Conservation (phyloP, 306 rosid genomes). For the Erythrophleum fordii region DNA sequence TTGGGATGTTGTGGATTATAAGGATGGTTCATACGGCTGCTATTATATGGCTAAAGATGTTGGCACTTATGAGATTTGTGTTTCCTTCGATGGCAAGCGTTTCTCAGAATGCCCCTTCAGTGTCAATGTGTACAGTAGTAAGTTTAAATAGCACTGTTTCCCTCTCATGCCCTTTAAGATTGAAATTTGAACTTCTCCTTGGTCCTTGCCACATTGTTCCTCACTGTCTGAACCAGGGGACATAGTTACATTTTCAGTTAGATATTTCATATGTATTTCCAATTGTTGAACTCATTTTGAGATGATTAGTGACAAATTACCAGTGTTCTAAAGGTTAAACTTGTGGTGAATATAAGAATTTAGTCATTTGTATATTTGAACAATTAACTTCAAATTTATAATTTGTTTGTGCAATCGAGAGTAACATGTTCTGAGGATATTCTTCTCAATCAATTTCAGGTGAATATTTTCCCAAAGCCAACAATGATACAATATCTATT, state of each 20-base stretch:
- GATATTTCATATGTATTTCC: neutral
- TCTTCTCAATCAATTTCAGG: conserved; percentile 47
- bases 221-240: neutral
- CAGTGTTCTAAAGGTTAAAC: neutral
- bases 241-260: neutral
- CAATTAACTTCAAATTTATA: neutral
- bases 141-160: conserved; percentile 38
- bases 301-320: neutral
- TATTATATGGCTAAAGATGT: conserved; percentile 64
- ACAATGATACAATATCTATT: conserved; percentile 58
- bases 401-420: neutral
- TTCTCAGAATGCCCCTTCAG: conserved; percentile 61
- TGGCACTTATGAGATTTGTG: conserved; percentile 77
- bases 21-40: conserved; percentile 72
- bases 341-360: neutral
- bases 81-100: conserved; percentile 62
- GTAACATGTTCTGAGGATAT: conserved; percentile 12
- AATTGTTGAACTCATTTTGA: conserved; percentile 1
- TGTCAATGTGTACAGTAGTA: conserved; percentile 79
- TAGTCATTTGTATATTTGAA: neutral
- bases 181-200: neutral
- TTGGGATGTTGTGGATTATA: conserved; percentile 56
- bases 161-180: neutral
- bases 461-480: conserved; percentile 82
- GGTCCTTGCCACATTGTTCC: neutral